Conservation (phyloP, 371 early-diverging fungal species). For the Actinomortierella ambigua region DNA sequence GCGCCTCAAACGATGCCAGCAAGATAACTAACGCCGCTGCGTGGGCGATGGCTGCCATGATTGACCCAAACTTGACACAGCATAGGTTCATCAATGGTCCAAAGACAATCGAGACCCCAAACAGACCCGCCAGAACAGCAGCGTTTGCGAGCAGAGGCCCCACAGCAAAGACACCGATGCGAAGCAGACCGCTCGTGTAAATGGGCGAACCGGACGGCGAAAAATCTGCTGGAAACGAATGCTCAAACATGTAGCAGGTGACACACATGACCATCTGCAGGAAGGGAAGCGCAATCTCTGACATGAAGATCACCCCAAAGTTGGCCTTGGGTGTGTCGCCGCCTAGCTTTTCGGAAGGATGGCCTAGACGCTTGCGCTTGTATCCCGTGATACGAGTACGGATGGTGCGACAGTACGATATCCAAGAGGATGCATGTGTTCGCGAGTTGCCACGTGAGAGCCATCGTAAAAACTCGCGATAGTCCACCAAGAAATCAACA, state of each 20-base stretch:
- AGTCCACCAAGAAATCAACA: constrained; percentile 79
- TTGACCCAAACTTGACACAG: constrained; percentile 70
- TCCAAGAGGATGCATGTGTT: constrained; percentile 81
- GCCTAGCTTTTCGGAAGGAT: constrained; percentile 56
- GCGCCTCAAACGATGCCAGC: constrained; percentile 63
- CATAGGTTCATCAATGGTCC: constrained; percentile 69
- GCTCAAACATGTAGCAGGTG: constrained; percentile 69
- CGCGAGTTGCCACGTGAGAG: constrained; percentile 79
- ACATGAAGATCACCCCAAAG: constrained; percentile 69
- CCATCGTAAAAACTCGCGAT: constrained; percentile 82
- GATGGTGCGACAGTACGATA: constrained; percentile 71
- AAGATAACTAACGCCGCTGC: constrained; percentile 66
- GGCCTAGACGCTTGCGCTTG: constrained; percentile 73
- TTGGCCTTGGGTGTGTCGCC: constrained; percentile 73
- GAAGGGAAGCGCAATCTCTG: constrained; percentile 77
- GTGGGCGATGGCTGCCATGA: constrained; percentile 75
- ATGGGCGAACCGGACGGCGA: constrained; percentile 37
- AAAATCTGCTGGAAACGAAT: constrained; percentile 51
- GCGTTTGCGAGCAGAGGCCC: constrained; percentile 79
- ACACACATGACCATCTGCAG: constrained; percentile 67
- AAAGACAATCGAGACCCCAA: constrained; percentile 71
- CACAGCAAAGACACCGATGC: constrained; percentile 68
- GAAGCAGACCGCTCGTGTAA: constrained; percentile 58
- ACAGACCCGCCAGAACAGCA: constrained; percentile 67
- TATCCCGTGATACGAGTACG: constrained; percentile 82